Evolutionary conservation across 345 rosid genomes (phyloP).

Genomic region (Citrus hindsii): DNA sequence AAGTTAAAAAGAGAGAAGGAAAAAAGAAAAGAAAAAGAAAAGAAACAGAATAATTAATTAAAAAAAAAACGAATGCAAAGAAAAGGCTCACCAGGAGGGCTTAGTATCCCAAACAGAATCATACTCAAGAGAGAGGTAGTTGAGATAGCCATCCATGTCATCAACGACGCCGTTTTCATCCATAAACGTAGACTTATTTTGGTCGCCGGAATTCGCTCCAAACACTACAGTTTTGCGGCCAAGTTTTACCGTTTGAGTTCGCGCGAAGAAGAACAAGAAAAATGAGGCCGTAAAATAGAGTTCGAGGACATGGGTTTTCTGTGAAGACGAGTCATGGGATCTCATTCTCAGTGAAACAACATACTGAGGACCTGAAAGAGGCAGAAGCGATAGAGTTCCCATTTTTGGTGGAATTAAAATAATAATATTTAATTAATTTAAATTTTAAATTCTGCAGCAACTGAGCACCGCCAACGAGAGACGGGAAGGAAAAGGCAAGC

Average conservation of each 20-base stretch:
- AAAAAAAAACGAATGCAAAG: not conserved
- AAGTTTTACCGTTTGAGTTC: slow-evolving; percentile 12
- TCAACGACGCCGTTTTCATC: slow-evolving; percentile 68
- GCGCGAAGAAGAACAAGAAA: not conserved
- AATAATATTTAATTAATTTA: too few species aligned
- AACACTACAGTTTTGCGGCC: slow-evolving; percentile 30
- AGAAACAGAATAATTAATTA: not conserved
- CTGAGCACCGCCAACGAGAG: not conserved
- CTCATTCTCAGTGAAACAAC: slow-evolving; percentile 8
- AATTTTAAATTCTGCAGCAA: too few species aligned
- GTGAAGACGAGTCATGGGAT: slow-evolving; percentile 12
- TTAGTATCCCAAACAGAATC: slow-evolving; percentile 99
- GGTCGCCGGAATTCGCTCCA: slow-evolving; percentile 40
- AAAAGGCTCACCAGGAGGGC: slow-evolving; percentile 64
- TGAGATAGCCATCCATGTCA: slow-evolving; percentile 89
- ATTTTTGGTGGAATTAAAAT: not conserved
- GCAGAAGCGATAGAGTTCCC: slow-evolving; percentile 28
- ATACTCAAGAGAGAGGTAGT: slow-evolving; percentile 84
- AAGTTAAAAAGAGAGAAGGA: not conserved
- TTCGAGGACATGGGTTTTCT: not conserved
- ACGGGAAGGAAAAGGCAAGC: too few species aligned
- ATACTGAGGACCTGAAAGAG: slow-evolving; percentile 19
- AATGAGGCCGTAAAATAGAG: slow-evolving; percentile 1
- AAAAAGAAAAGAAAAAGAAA: too few species aligned
- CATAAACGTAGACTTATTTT: slow-evolving; percentile 44